Conservation (phyloP, 1,284 basidiomycete genomes). For the Dichomitus squalens region DNA sequence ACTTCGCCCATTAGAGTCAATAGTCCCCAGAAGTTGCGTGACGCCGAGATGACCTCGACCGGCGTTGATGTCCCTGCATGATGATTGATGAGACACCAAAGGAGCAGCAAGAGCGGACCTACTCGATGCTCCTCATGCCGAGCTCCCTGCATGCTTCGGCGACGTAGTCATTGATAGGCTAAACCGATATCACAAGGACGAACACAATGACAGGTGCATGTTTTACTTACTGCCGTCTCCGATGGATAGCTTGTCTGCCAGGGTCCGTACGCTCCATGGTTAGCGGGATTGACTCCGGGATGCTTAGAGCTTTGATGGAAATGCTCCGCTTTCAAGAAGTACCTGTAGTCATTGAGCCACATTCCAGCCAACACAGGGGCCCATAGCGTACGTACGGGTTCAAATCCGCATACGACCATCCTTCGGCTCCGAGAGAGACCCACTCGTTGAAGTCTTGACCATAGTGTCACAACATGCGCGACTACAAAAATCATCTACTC, state of each 20-base stretch:
- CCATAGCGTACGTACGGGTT: constrained; percentile 28
- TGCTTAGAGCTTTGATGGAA: not conserved
- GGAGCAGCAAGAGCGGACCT: not conserved
- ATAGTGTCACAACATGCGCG: not conserved
- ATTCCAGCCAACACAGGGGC: not conserved
- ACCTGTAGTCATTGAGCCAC: constrained; percentile 25
- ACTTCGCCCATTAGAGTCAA: constrained; percentile 33
- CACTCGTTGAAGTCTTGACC: constrained; percentile 45
- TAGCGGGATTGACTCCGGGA: not conserved
- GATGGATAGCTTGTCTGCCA: constrained; percentile 25
- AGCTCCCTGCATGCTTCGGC: constrained; percentile 22
- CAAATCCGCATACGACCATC: constrained; percentile 39
- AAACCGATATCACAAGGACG: no score
- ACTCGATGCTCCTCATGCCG: constrained; percentile 30
- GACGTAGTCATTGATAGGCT: constrained; percentile 20
- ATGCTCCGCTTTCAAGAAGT: constrained; percentile 34
- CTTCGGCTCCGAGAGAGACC: constrained; percentile 38
- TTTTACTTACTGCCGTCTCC: constrained; percentile 15
- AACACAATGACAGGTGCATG: no score
- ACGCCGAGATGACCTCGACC: constrained; percentile 29
- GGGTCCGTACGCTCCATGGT: constrained; percentile 22
- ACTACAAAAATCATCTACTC: not conserved
- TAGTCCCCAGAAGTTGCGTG: constrained; percentile 28
- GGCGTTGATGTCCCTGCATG: constrained; percentile 34
- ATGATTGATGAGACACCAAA: no score